Evolutionary conservation across 441 rosid species (phyloP), one percentile per base, ranked within the genome.

Genomic region (Geranium incanum): DNA sequence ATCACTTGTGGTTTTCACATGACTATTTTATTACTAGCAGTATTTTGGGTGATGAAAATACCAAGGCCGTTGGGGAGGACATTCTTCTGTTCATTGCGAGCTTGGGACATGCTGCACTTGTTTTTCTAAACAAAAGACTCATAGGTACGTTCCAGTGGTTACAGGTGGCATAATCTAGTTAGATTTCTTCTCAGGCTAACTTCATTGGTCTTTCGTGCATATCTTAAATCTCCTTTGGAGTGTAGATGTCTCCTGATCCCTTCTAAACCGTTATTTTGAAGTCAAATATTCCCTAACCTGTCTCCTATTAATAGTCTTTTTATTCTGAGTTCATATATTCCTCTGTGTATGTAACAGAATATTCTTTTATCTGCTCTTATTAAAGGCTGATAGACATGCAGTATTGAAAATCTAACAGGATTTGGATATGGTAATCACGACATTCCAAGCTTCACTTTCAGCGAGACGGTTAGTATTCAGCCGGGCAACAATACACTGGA

Each of bases 51-150:
- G 67, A 72, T 15, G 73, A 76, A 75, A 57, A 75, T 66, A 72
- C 71, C 67, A 66, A 28, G 63, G 71, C 78, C 36, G 79, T 41
- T 21, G 77, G 75, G 72, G 77, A 55, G 43, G 84, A 84, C 6
- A 37, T 15, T 6, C 12, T 72, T 71, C 60, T 88, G 72, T 68
- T 67, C 63, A 74, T 86, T 71, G 80, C 63, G 76, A 88, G 90
- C 74, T 73, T 84, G 80, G 93, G 90, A 50, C 93, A 88, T 66
- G 90, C 88, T 8, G 93, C 88, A 37, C 83, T 85, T 67, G 79
- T 86, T 73, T 88, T 85, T 77, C 72, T 86, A 15, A 88, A 88
- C 82, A 79, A 81, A 75, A 72, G 13, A 71, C 73, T 75, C 50
- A 73, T 84, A 7, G 88, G 93, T 83, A 68, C 45, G 85, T 71